phyloP scores from a whole-genome alignment of 2,329 filamentous ascomycete species.

The Neodidymelliopsis sp. region DNA sequence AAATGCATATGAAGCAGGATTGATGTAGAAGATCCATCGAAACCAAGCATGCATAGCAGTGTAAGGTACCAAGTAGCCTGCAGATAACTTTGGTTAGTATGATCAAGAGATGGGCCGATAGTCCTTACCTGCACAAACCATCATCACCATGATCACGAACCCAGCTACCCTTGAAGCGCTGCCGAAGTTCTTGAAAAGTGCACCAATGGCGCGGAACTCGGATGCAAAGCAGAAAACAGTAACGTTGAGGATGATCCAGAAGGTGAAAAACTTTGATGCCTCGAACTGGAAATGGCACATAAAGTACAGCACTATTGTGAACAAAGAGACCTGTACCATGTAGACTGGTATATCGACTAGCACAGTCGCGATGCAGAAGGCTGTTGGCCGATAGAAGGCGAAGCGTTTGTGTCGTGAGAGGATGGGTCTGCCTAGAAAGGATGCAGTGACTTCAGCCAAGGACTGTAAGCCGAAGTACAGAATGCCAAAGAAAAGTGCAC shows the following conservation, averaged over 20 bases:
- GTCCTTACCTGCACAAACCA: too few relatives aligned
- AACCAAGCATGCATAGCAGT: constrained; percentile 76
- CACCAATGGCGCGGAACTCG: too few relatives aligned
- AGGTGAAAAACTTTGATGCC: too few relatives aligned
- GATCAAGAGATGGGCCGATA: constrained; percentile 79
- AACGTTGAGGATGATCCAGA: too few relatives aligned
- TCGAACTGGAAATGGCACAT: too few relatives aligned
- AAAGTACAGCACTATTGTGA: constrained; percentile 75
- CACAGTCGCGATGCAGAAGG: constrained; percentile 76
- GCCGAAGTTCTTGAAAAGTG: too few relatives aligned
- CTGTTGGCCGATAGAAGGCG: constrained; percentile 86
- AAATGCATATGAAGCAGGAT: constrained; percentile 78
- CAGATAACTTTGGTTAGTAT: constrained; percentile 79
- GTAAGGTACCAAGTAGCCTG: constrained; percentile 60
- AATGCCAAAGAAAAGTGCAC: constrained; percentile 69
- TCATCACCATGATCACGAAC: too few relatives aligned
- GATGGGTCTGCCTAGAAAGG: constrained; percentile 74
- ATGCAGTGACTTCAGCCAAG: constrained; percentile 68
- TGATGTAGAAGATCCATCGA: constrained; percentile 79
- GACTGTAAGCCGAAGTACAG: constrained; percentile 68
- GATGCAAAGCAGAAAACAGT: too few relatives aligned
- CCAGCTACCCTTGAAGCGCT: too few relatives aligned
- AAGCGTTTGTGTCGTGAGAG: constrained; percentile 87
- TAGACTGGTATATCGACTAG: constrained; percentile 61
- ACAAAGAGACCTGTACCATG: constrained; percentile 65